phyloP scores from a whole-genome alignment of 805 yeast species.

The Maudiozyma turicensis region DNA sequence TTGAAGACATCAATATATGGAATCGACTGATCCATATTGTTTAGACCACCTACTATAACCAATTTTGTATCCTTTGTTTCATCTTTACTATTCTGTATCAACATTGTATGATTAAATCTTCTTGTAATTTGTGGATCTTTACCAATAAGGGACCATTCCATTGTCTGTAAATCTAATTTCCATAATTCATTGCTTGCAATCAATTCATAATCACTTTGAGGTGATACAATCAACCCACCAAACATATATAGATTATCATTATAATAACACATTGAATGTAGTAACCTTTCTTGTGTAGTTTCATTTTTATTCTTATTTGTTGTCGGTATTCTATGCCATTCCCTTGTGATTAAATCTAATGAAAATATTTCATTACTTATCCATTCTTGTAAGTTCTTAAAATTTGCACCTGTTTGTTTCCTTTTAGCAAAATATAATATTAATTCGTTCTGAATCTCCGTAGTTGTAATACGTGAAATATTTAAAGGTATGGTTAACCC shows the following conservation, averaged over 20 bases:
- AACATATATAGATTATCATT: conserved; percentile 45
- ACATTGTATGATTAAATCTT: conserved; percentile 47
- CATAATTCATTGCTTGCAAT: conserved; percentile 56
- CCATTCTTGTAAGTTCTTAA: conserved; percentile 29
- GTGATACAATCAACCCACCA: conserved; percentile 51
- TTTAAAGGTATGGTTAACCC: conserved; percentile 55
- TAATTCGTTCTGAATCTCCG: conserved; percentile 34
- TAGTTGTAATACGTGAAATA: conserved; percentile 32
- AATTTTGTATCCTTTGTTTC: conserved; percentile 26
- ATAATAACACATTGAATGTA: conserved; percentile 46
- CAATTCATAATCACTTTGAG: conserved; percentile 29
- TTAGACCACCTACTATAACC: conserved; percentile 27
- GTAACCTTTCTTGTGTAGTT: conserved; percentile 34
- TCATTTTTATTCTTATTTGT: conserved; percentile 1
- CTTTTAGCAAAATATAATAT: conserved; percentile 24
- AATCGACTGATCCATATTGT: conserved; percentile 25
- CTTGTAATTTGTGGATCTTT: conserved; percentile 29
- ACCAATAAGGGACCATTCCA: conserved; percentile 45
- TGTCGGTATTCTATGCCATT: conserved; percentile 41
- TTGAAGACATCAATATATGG: conserved; percentile 25
- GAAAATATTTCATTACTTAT: conserved; percentile 57
- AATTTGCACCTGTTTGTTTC: conserved; percentile 14
- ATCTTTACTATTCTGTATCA: conserved; percentile 23
- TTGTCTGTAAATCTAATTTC: conserved; percentile 47
- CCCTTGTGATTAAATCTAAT: conserved; percentile 47